These are phyloP conservation scores for Gossypium ekmanianum DNA, from an alignment of 345 rosid species.

Conservation along the genomic window DNA sequence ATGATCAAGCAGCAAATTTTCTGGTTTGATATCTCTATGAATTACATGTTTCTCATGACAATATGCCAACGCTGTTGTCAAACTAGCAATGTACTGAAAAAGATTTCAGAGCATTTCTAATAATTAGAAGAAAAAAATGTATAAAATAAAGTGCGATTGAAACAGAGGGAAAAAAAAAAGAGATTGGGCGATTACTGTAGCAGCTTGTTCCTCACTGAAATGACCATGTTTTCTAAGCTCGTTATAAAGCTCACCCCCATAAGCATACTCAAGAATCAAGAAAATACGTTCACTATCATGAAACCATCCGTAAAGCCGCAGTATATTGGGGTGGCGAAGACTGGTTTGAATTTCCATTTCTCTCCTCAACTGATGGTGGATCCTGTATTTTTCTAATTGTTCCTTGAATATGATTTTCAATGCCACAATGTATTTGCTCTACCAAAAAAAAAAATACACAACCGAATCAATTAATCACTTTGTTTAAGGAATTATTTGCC, in stretches of 20 bases:
- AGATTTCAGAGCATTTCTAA: background rate
- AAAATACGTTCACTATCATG: slow-evolving; percentile 67
- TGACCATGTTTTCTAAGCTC: slow-evolving; percentile 55
- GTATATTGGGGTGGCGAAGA: slow-evolving; percentile 65
- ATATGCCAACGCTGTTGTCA: slow-evolving; percentile 76
- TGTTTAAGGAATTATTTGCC: no score
- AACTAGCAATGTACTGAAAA: slow-evolving; percentile 84
- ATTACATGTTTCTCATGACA: slow-evolving; percentile 92
- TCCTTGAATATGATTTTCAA: slow-evolving; percentile 83
- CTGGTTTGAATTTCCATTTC: slow-evolving; percentile 87
- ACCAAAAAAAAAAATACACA: background rate
- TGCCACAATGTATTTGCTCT: slow-evolving; percentile 80
- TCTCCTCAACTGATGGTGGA: slow-evolving; percentile 78
- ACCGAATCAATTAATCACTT: no score
- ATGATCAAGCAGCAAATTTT: slow-evolving; percentile 91
- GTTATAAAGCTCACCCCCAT: slow-evolving; percentile 78
- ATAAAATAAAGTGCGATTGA: background rate
- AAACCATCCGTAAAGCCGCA: slow-evolving; percentile 89
- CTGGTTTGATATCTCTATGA: slow-evolving; percentile 97
- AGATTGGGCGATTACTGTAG: slow-evolving; percentile 48
- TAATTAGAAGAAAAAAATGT: background rate
- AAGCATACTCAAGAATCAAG: slow-evolving; percentile 94
- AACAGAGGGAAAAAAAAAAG: background rate
- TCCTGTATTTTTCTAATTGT: slow-evolving; percentile 75
- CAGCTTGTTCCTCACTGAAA: slow-evolving; percentile 68